Evolutionary conservation across 2,329 filamentous ascomycete genomes (phyloP), one percentile per base, ranked within the genome.

Genomic region (Aspergillus pseudoviridinutans): DNA sequence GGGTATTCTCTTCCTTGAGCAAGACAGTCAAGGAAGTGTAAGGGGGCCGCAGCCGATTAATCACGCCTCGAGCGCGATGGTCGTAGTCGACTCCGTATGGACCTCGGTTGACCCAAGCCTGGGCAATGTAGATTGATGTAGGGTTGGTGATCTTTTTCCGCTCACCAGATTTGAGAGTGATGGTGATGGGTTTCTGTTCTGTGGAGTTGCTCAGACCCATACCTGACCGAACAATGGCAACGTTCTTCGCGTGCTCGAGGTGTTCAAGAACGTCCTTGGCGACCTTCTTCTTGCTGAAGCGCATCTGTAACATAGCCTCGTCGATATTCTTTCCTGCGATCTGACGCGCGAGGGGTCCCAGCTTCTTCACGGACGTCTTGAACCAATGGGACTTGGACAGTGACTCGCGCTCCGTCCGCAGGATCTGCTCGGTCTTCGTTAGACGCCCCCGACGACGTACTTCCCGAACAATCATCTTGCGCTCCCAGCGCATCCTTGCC

Each of bases 261-360:
- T 94, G 90, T 69, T 86, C 87, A 65, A 84, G 79, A 28, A 97
- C 85, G 68, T 96, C 91, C 64, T 84, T 80, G 6, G 93, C 90
- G 62, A 89, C 89, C 79, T 92, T 93, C 84, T 99, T 99, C 80
- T 91, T 91, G 74, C 88, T 93, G 79, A 93, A 97, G 56, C 88
- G 85, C 91, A 99, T 96, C 81, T 99, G 94, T 55, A 90, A 78
- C 64, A 97, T 90, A 14, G 94, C 94, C 38, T 99, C 92, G 57
- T 95, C 91, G 60, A 99, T 81, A n/a, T 88, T 87, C 83, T 97
- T 97, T 64, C 94, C 94, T 2, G 87, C 83, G 69, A 99, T 94
- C 78, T 97, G 94, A 55, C 89, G 86, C 25, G 93, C 87, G 51
- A 99, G 79, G 67, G 90, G 88, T 53, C 88, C 87, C 55, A 99